Evolutionary conservation across 805 yeast genomes (phyloP), one percentile per base, ranked within the genome.

Genomic region (Yamadazyma olivae): DNA sequence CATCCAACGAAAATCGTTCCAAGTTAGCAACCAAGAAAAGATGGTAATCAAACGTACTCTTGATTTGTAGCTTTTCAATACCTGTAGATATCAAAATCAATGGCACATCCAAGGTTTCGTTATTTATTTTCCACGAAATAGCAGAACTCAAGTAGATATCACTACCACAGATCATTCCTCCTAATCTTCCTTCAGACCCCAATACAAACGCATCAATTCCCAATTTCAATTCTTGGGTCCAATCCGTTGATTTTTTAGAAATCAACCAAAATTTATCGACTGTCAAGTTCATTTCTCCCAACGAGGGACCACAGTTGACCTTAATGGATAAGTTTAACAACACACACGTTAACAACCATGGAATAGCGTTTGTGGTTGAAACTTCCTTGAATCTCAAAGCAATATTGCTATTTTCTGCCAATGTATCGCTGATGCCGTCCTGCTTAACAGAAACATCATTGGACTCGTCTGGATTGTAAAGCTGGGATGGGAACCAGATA

Each of bases 11-110:
- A 17, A 78, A 61, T 1, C 63, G 60, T 5, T 65, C 57, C 15
- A 83, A 55, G 12, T 70, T 68, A 2, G 79, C 75, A 30, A 91
- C 74, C 22, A 86, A 73, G 55, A 93, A 89, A 13, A 86, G 77
- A 53, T 91, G 96, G 54, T 79, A 88, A 54, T 93, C 98, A 49
- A 91, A 79, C 0, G 89, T 79, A 4, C 81, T 61, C 49, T 83
- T 83, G 2, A 75, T 49, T 18, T 79, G 77, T 15, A 86, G 48
- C 3, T 68, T 61, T 2, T 66, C 77, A 21, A 88, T 53, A 0
- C 82, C 79, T 3, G 77, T 64, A 0, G 82, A 69, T 2, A 83
- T 53, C 16, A 79, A 70, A 3, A 91, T 81, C 39, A 85, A 56
- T 0, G 98, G 97, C 7, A 82, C 67, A 27, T 67, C 75, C 19